Base-by-base conservation (phyloP, 108 stramenopile genomes). In the Aurantiochytrium sp. region DNA sequence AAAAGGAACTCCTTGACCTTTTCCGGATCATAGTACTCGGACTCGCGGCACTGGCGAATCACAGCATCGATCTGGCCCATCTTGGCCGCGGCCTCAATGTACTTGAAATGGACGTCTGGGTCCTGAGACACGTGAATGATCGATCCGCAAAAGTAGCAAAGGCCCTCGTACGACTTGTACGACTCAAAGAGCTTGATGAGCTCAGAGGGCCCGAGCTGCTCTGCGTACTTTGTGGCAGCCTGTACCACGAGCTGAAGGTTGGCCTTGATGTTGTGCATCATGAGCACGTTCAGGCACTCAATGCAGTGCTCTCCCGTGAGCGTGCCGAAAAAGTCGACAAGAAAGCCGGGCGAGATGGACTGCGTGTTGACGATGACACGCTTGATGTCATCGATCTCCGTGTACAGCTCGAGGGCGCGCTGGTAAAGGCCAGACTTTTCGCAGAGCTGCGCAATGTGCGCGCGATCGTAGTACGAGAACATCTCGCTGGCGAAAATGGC, bases 351-450 rank as follows among this genome's bases (percentile, higher is more conserved):
- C 88, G 96, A 96, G 96, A 99, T 96, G 72, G 96, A 96, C 91
- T 98, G 97, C 87, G 96, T 95, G 72, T 73, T 28, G 16, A 58
- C 42, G 60, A 94, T 73, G n/a, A 89, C 43, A 47, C 95, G 92
- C 96, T 99, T 99, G 91, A 99, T 99, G 93, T 99, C 99, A 16
- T 93, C 95, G 53, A 98, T 96, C 83, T 98, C 97, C 73, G 96
- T 98, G 96, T 98, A 99, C 92, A 98, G 97, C 93, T 99, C 98
- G n/a, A 99, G 97, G 6, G 99, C 99, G 60, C 99, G 97, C 94
- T 99, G 98, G 96, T 95, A 98, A 95, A 99, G 98, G 3, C 98
- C 97, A 5, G 96, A 96, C 44, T 96, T 94, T 93, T 99, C 99
- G 91, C 98, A 99, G 55, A 99, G 94, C 95, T 97, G 98, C 89